phyloP scores from a whole-genome alignment of 2,329 filamentous ascomycete species.

The Blastomyces gilchristii region DNA sequence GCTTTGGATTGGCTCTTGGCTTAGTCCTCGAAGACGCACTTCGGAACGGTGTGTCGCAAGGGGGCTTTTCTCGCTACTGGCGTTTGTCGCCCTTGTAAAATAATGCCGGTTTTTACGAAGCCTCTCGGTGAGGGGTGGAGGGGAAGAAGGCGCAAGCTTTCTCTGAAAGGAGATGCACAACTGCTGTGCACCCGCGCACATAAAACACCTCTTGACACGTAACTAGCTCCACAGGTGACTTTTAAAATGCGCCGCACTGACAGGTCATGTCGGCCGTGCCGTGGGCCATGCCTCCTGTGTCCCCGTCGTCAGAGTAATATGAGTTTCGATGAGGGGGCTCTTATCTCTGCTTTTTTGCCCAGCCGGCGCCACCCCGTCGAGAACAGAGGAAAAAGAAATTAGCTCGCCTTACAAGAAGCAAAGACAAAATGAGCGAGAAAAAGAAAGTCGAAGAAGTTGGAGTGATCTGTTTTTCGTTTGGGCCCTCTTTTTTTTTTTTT shows the following conservation, averaged over 20 bases:
- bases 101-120: background rate
- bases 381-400: background rate
- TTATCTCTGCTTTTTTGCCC: background rate
- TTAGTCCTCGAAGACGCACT: background rate
- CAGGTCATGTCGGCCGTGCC: background rate
- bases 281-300: background rate
- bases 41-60: background rate
- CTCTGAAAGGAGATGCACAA: background rate
- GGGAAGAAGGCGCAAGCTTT: background rate
- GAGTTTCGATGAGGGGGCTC: background rate
- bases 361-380: background rate
- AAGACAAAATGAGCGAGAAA: slow-evolving; percentile 1
- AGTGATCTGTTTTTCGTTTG: background rate
- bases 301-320: background rate
- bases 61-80: background rate
- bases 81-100: background rate
- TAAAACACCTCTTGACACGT: background rate
- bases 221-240: background rate
- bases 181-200: background rate
- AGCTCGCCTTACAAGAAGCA: slow-evolving; percentile 7
- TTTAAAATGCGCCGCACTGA: background rate
- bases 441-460: background rate
- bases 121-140: background rate
- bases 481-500: background rate
- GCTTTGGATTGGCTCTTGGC: background rate